A percentile compares a stretch with the other conserved stretches of the same genome.
Conservation (phyloP, 768 basidiomycete genomes). For the Mycena galopus region DNA sequence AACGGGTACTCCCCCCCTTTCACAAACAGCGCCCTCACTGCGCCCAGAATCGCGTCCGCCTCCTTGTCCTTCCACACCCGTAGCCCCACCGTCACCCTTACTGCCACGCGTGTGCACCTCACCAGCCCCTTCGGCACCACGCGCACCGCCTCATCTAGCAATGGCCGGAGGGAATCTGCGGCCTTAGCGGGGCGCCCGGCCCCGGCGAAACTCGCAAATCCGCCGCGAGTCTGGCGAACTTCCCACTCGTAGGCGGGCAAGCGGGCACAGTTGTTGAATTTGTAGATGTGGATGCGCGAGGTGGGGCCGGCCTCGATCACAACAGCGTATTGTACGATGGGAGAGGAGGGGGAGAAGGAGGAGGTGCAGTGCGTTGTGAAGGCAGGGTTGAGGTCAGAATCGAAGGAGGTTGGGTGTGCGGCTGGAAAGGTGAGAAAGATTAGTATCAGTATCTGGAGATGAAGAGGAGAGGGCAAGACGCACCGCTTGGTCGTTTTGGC, state of each 20-base stretch:
- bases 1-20: constrained; percentile 78
- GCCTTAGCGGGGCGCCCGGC: constrained; percentile 77
- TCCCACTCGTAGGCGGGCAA: constrained; percentile 92
- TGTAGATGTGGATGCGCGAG: constrained; percentile 98
- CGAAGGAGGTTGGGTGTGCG: constrained; percentile 67
- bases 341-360: constrained; percentile 61
- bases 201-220: constrained; percentile 70
- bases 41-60: constrained; percentile 79
- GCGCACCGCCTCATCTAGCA: constrained; percentile 84
- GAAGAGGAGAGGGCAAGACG: background rate
- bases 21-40: constrained; percentile 75
- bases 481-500: background rate
- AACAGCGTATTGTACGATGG: constrained; percentile 90
- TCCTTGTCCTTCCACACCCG: constrained; percentile 74
- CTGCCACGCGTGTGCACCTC: constrained; percentile 88
- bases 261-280: constrained; percentile 90
- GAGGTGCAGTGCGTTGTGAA: constrained; percentile 79
- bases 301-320: constrained; percentile 99
- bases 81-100: constrained; percentile 93
- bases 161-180: constrained; percentile 80
- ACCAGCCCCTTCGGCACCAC: constrained; percentile 79
- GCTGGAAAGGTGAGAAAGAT: constrained; percentile 21
- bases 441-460: background rate
- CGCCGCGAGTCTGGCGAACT: constrained; percentile 68
- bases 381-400: constrained; percentile 79